Base-by-base conservation (phyloP, 495 filamentous ascomycete species). In the Hypoxylon subgilvum region DNA sequence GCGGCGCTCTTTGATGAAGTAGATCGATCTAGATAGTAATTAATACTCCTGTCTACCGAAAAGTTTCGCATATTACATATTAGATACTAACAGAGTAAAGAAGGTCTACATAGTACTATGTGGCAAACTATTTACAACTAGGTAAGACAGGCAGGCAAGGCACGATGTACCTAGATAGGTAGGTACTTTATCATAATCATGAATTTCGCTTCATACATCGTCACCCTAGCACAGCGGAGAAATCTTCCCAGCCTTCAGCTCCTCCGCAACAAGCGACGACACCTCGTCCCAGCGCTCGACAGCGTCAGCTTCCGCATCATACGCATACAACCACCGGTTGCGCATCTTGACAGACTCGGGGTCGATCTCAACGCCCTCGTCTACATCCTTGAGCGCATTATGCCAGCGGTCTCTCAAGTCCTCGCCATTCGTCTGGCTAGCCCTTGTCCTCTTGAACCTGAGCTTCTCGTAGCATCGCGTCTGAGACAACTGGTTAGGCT, bases 381-480 rank as follows among this genome's bases (percentile, higher is more conserved):
- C 77, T 13, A 78, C 69, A 23, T 71, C 62, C 60, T 77, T 80
- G 16, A 82, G 65, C 31, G 74, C 76, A 51, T 70, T 76, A 48
- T 82, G 79, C 79, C 79, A 82, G 13, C 79, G 64, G 57, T 81
- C 77, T n/a, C 79, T 53, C 21, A 82, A 41, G 53, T 81, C 79
- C 59, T 80, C 77, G 0, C 79, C 79, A 51, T 82, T 81, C 12
- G 69, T 71, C 58, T 81, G 79, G 39, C 75, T 78, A 23, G 73
- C 62, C 3, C 78, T 58, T 3, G 74, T 76, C 34, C 79, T 57
- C 4, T 57, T 60, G 54, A 82, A 82, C 6, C 79, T 69, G 18
- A 82, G 59, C 62, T 80, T 81, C 63, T 82, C 79, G 66, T 82
- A 82, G 3, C 70, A 69, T 42, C 79, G 60, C 6, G 79, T 81